These are phyloP conservation scores for Naganishia friedmannii DNA, from an alignment of 768 basidiomycete genomes.

Conservation along the genomic window DNA sequence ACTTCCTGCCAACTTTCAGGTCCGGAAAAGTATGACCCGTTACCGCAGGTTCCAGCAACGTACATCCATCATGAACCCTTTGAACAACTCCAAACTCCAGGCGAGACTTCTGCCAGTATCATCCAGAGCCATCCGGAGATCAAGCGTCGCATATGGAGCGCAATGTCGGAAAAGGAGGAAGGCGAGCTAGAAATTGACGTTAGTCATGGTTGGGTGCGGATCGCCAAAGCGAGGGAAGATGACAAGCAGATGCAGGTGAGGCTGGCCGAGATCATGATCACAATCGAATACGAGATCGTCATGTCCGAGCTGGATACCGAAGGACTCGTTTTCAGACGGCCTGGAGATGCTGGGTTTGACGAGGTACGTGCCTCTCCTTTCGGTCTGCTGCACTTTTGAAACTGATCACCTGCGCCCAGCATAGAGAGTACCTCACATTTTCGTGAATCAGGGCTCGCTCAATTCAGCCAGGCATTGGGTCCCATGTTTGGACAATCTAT, in stretches of 20 bases:
- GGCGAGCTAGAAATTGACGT: constrained; percentile 90
- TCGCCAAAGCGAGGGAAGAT: constrained; percentile 65
- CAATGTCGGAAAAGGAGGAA: constrained; percentile 85
- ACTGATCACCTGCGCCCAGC: constrained; percentile 1
- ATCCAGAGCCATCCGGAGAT: constrained; percentile 87
- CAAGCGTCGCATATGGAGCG: constrained; percentile 86
- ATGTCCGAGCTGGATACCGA: constrained; percentile 54
- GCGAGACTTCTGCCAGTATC: constrained; percentile 70
- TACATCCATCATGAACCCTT: constrained; percentile 41
- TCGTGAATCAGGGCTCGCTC: constrained; percentile 78
- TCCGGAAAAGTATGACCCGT: constrained; percentile 35
- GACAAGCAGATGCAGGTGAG: constrained; percentile 56
- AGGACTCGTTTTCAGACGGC: constrained; percentile 41
- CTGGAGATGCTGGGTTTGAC: constrained; percentile 40
- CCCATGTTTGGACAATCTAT: constrained; percentile 90
- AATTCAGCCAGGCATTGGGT: constrained; percentile 97
- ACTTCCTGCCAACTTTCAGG: constrained; percentile 44
- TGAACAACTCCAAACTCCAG: constrained; percentile 61
- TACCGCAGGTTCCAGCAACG: constrained; percentile 41
- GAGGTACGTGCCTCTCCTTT: constrained; percentile 36
- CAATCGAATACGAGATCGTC: constrained; percentile 44
- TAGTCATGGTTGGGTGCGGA: constrained; percentile 50
- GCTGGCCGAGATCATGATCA: constrained; percentile 43
- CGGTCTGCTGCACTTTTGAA: constrained; percentile 8
- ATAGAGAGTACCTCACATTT: constrained; percentile 88